Evolutionary conservation across 2,329 filamentous ascomycete species (phyloP), one percentile per base, ranked within the genome.

Genomic region (Colletotrichum sp.): DNA sequence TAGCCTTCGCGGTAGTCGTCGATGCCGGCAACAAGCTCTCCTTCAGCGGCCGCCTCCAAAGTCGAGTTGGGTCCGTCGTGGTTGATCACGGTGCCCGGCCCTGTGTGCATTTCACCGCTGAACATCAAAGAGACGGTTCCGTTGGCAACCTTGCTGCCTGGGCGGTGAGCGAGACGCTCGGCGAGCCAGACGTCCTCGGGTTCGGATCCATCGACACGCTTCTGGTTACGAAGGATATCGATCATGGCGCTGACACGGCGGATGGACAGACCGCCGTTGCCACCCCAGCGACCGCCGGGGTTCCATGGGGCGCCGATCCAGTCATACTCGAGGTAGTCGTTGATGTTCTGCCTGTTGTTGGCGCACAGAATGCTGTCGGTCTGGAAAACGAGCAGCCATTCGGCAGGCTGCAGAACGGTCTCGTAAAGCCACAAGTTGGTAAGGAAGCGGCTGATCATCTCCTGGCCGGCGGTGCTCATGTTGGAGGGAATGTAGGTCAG

Each of bases 141-240:
- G 79, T 91, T 90, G 57, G 90, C 90, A 64, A 91, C 83, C 68
- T 84, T 86, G 16, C 86, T 84, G 3, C 85, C 84, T 0, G 88
- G 89, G 3, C 86, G 84, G 77, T 89, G 84, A n/a, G 85, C 87
- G 13, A 92, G 83, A 2, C 90, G 85, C 77, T 89, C 86, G 3
- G 88, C 86, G 16, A 91, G 84, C 90, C 90, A 92, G 28, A 90
- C 87, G 77, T 92, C 90, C 80, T 92, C 90, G 32, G 90, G 87
- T 65, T 90, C 87, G 9, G 84, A 85, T 76, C 84, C 82, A 60
- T 86, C 80, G 21, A 80, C 79, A 5, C 90, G 86, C 34, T 84
- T 79, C 80, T 91, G 87, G 67, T 88, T 83, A 48, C 84, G 82
- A 58, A 92, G 84, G 5, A 91, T 81, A n/a, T 90, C 86, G 61